phyloP scores from a whole-genome alignment of 108 stramenopile genomes.

The Poteriospumella lacustris region DNA sequence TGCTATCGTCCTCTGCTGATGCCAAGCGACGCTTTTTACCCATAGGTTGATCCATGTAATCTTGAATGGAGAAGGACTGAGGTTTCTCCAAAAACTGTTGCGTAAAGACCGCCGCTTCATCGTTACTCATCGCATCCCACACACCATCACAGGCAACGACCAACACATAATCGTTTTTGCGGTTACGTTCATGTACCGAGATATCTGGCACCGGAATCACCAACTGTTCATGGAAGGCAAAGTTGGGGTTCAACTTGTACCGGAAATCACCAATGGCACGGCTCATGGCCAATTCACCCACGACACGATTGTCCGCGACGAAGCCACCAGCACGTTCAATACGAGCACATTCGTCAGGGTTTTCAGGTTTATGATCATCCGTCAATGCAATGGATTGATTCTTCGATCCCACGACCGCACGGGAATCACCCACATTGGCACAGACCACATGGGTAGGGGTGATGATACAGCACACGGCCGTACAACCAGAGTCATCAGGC shows the following conservation, averaged over 20 bases:
- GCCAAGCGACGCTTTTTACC: too few species aligned
- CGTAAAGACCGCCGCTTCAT: constrained; percentile 35
- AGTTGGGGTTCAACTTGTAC: constrained; percentile 38
- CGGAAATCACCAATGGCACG: constrained; percentile 52
- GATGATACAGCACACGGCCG: constrained; percentile 70
- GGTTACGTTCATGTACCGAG: constrained; percentile 51
- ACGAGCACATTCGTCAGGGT: constrained; percentile 61
- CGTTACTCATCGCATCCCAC: constrained; percentile 77
- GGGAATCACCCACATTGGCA: constrained; percentile 92
- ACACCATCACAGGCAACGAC: constrained; percentile 85
- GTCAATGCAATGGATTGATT: constrained; percentile 49
- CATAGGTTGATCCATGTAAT: too few species aligned
- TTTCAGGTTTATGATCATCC: constrained; percentile 81
- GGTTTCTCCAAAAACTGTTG: constrained; percentile 14
- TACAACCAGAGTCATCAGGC: constrained; percentile 63
- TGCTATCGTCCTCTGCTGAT: too few species aligned
- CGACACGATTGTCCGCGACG: constrained; percentile 37
- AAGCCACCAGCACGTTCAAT: constrained; percentile 45
- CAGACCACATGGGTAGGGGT: constrained; percentile 77
- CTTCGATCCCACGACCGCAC: constrained; percentile 53
- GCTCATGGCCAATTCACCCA: constrained; percentile 48
- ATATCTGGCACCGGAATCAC: constrained; percentile 34
- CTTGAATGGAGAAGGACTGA: too few species aligned
- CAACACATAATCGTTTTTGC: constrained; percentile 58
- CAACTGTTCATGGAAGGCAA: constrained; percentile 29